These are phyloP conservation scores for Ziziphus jujuba DNA, from an alignment of 306 rosid species.

Conservation along the genomic window DNA sequence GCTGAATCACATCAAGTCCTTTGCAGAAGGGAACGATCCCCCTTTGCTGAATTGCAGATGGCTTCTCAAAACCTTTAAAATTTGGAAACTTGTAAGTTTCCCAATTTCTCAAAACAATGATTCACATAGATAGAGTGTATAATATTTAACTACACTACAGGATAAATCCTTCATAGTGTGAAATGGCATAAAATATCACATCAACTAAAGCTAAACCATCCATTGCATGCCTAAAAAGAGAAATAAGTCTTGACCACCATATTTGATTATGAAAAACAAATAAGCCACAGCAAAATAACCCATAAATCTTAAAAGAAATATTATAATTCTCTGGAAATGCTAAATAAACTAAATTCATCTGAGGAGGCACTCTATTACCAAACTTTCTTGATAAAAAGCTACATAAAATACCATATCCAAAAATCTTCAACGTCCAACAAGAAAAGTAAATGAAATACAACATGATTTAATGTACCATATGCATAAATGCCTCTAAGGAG, in stretches of 20 bases:
- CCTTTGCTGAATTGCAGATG: constrained; percentile 83
- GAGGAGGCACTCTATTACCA: not conserved
- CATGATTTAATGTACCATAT: constrained; percentile 44
- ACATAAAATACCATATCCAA: not conserved
- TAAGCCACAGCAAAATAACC: not conserved
- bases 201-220: not conserved
- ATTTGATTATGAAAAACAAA: not conserved
- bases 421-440: not conserved
- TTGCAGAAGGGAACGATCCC: constrained; percentile 78
- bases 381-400: not conserved
- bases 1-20: constrained; percentile 78
- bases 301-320: not conserved
- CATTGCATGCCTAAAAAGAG: not conserved
- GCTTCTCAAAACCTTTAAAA: constrained; percentile 67
- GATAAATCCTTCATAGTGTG: too few relatives aligned
- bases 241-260: too few relatives aligned
- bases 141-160: not conserved
- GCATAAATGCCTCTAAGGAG: constrained; percentile 77
- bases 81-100: constrained; percentile 13
- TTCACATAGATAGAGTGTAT: not conserved
- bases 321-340: not conserved
- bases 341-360: not conserved
- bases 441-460: not conserved
- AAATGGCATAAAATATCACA: too few relatives aligned
- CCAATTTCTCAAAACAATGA: constrained; percentile 4